Base-by-base conservation (phyloP, 2,329 filamentous ascomycete genomes). In the Diaporthe sp. region DNA sequence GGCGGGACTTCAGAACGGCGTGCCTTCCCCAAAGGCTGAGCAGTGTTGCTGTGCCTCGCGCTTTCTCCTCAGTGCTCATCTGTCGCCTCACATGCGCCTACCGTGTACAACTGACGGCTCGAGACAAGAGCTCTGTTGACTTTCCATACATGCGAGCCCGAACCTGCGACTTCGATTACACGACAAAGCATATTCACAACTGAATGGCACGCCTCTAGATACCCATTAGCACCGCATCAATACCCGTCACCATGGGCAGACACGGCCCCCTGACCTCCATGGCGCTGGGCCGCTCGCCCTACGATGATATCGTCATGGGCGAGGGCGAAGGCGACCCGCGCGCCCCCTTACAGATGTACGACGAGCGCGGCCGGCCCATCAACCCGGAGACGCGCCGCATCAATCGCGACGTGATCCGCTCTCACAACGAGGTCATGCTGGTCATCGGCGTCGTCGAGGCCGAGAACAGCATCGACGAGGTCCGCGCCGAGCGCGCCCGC, bases 351-450 rank as follows among this genome's bases (percentile, higher is more conserved):
- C 90, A 91, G 80, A 82, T 87, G 63, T 91, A 89, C 78, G 90
- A 92, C 78, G 85, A 86, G 55, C 86, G 88, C 47, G 90, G 90
- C 20, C 88, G 90, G 13, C 88, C 90, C 4, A 79, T 90, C 68
- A 92, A 92, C 78, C 85, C 85, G 0, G 86, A 88, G 71, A 91
- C 89, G 1, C 89, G 88, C 79, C 84, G 85, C 17, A 87, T 90
- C 77, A 91, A 91, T 77, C 86, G 87, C 67, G 88, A 90, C 75
- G 87, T 91, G 44, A 89, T 92, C 37, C 86, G 90, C 71, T 87
- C 90, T 13, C 90, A 92, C 79, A 92, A 92, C 78, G 90, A 92
- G 77, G 90, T 92, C 4, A 92, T 92, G 90, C 85, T 88, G 25
- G 89, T 91, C 13, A 92, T 92, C 53, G 90, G 90, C 7, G 90